These are phyloP conservation scores for Fraxinus pennsylvanica DNA, from an alignment of 257 asterid species.

Conservation along the genomic window DNA sequence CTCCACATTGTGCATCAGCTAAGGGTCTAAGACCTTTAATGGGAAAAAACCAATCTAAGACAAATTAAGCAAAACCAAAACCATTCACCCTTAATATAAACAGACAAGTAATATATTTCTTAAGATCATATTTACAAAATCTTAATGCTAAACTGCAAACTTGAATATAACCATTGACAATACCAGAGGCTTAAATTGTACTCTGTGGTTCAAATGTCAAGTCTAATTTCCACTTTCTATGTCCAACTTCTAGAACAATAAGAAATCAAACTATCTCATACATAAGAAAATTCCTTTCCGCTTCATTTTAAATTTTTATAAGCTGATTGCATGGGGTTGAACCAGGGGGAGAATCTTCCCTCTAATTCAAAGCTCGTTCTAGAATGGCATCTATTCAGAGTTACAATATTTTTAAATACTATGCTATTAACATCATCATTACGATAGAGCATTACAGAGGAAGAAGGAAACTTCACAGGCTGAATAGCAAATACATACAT, in stretches of 20 bases:
- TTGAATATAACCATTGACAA: background rate
- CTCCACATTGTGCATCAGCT: background rate
- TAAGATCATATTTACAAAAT: background rate
- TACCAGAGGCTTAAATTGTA: background rate
- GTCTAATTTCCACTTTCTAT: background rate
- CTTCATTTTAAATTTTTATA: background rate
- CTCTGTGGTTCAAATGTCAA: background rate
- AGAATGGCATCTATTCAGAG: background rate
- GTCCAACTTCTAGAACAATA: background rate
- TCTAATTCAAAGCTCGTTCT: background rate
- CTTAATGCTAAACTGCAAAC: background rate
- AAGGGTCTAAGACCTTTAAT: background rate
- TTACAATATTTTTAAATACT: background rate
- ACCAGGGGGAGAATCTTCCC: background rate
- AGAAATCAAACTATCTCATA: background rate
- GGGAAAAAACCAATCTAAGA: background rate
- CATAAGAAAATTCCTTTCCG: background rate
- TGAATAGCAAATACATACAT: background rate
- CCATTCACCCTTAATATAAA: background rate
- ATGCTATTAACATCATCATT: background rate
- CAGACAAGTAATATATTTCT: background rate
- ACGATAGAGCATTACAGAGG: background rate
- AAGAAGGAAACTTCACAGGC: background rate
- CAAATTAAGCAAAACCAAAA: background rate
- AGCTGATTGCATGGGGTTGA: background rate